These are phyloP conservation scores for Saturnispora hagleri DNA, from an alignment of 805 yeast genomes.

Conservation along the genomic window DNA sequence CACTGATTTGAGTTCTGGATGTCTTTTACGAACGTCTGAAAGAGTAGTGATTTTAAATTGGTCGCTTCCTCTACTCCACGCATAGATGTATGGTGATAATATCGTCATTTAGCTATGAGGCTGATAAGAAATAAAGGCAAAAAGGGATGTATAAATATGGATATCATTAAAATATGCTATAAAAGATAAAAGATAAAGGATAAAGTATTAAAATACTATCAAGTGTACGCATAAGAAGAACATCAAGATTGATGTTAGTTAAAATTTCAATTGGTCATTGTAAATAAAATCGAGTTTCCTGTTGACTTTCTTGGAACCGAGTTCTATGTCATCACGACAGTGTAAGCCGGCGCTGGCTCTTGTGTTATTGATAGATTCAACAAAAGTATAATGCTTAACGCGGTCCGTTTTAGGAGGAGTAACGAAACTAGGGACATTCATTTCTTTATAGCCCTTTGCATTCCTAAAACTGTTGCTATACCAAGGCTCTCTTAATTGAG, in stretches of 20 bases:
- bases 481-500: slow-evolving; percentile 11
- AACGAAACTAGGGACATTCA: slow-evolving; percentile 8
- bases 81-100: slow-evolving; percentile 25
- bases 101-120: slow-evolving; percentile 15
- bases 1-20: slow-evolving; percentile 12
- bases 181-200: not conserved
- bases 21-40: slow-evolving; percentile 12
- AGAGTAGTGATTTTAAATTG: slow-evolving; percentile 15
- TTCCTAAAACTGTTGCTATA: slow-evolving; percentile 2
- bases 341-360: not conserved
- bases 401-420: slow-evolving; percentile 12
- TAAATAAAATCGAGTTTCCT: slow-evolving; percentile 1
- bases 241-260: not conserved
- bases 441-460: not conserved
- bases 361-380: not conserved
- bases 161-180: not conserved
- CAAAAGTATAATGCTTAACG: slow-evolving; percentile 3
- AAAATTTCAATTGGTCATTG: slow-evolving; percentile 3
- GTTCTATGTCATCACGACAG: slow-evolving; percentile 1
- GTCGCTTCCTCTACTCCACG: slow-evolving; percentile 21
- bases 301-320: not conserved
- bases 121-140: not conserved
- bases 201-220: not conserved
- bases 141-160: not conserved
- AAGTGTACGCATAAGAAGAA: not conserved